These are phyloP conservation scores for Colletotrichum caudatum DNA, from an alignment of 2,329 filamentous ascomycete species.

Conservation along the genomic window DNA sequence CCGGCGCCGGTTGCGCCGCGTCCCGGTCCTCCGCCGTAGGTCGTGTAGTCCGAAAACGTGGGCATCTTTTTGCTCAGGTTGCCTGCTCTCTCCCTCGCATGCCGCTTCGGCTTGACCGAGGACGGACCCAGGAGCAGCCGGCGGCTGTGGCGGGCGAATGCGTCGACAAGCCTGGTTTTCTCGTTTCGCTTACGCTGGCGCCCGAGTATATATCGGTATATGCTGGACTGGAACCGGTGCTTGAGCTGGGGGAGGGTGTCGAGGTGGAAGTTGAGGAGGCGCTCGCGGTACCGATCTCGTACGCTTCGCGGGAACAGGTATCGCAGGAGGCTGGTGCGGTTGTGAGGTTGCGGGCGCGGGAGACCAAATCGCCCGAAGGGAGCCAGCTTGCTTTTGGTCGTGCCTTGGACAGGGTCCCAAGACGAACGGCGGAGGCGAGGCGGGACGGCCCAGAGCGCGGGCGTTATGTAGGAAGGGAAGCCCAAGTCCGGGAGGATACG, in stretches of 20 bases:
- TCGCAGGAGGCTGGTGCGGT: conserved; percentile 67
- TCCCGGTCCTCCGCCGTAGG: conserved; percentile 29
- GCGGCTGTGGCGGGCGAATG: conserved; percentile 56
- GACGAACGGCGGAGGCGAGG: conserved; percentile 16
- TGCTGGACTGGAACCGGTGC: conserved; percentile 77
- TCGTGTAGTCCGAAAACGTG: conserved; percentile 41
- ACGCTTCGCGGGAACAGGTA: conserved; percentile 75
- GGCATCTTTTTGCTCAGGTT: conserved; percentile 45
- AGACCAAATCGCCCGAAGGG: conserved; percentile 56
- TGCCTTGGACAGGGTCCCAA: conserved; percentile 39
- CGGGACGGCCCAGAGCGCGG: conserved; percentile 30
- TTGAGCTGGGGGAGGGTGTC: conserved; percentile 79
- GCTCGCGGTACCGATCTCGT: conserved; percentile 72
- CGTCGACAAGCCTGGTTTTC: conserved; percentile 60
- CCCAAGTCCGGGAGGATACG: neutral
- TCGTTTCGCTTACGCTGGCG: conserved; percentile 69
- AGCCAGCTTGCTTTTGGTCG: conserved; percentile 55
- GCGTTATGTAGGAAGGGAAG: conserved; percentile 13
- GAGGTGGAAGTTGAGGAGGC: conserved; percentile 77
- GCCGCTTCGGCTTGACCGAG: conserved; percentile 46
- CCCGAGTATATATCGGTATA: conserved; percentile 80
- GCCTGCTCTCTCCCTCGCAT: conserved; percentile 46
- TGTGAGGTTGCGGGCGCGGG: conserved; percentile 55
- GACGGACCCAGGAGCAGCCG: conserved; percentile 60
- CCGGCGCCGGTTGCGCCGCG: conserved; percentile 23